Percentiles rank a stretch among this genome's conserved stretches.
Evolutionary conservation across 148 eudicot genomes (phyloP).

Genomic region (Mesembryanthemum crystallinum): DNA sequence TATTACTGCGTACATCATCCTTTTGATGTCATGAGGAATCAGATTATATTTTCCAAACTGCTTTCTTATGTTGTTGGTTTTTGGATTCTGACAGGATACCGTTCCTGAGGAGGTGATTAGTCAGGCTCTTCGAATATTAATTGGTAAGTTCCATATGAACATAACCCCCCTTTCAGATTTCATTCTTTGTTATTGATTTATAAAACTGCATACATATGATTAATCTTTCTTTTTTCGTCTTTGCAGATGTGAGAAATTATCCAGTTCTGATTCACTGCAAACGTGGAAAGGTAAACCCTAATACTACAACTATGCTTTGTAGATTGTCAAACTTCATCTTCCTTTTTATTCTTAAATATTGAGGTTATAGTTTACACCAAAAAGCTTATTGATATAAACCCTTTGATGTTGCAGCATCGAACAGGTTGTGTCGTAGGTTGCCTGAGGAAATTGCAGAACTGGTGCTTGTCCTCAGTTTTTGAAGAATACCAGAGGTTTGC

Average conservation of each 20-base stretch:
- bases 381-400: neutral
- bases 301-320: neutral
- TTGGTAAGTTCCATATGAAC: constrained; percentile 38
- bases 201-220: neutral
- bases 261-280: constrained; percentile 84
- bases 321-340: no score
- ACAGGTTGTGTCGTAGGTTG: constrained; percentile 74
- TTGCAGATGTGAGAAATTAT: constrained; percentile 74
- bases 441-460: constrained; percentile 62
- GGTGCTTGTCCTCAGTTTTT: constrained; percentile 54
- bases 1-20: no score
- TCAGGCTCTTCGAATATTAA: constrained; percentile 57
- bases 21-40: neutral
- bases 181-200: neutral
- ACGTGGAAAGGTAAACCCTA: constrained; percentile 68
- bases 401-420: constrained; percentile 57
- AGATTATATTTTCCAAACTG: neutral
- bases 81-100: constrained; percentile 49
- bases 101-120: constrained; percentile 55
- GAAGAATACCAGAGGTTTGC: constrained; percentile 68
- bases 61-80: constrained; percentile 18
- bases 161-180: neutral
- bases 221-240: constrained; percentile 15
- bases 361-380: neutral
- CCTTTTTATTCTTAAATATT: neutral